Evolutionary conservation across 805 yeast genomes (phyloP), one percentile per base, ranked within the genome.

Genomic region (Saturnispora galanensis): DNA sequence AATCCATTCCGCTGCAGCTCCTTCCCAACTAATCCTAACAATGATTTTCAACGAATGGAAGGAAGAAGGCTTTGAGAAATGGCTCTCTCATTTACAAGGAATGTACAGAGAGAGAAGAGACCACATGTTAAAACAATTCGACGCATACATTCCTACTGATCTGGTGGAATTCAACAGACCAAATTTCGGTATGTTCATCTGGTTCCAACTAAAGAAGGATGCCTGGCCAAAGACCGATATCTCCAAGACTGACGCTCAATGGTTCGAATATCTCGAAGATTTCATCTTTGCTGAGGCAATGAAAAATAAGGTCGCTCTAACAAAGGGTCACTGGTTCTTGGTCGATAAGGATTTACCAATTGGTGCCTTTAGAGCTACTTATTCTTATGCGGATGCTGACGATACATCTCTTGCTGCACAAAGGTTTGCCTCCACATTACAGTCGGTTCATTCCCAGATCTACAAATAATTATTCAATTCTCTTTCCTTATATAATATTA

Each of bases 1-100:
- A 2, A 78, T 83, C 50, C 93, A 84, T 64, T 67, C 76, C 38
- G 80, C 94, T 13, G 71, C 88, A 2, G 95, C 94, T 21, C 71
- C 82, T 49, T 65, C 89, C 8, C 89, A 81, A 60, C 62, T 80
- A 12, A 56, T 82, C 33, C 60, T 78, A 45, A 71, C 74, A 58
- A 77, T 77, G 46, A 65, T 80, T 39, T 66, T 85, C 53, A 71
- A 70, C 41, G 67, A 73, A 52, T 85, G 94, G 94, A 50, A 51
- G 28, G 34, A 44, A 10, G 63, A 60, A 3, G 94, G 94, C 2
- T 85, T 80, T 67, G 58, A 77, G 49, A 75, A 76, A 58, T 85
- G 95, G 95, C 69, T 85, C 57, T 65, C 69, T 38, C 74, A 74
- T 42, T 65, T 84, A 47, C 71, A 86, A 45, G 65, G 59, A 9